These are phyloP conservation scores for Euptelea pleiosperma DNA, from an alignment of 164 flowering plant species.

Conservation along the genomic window DNA sequence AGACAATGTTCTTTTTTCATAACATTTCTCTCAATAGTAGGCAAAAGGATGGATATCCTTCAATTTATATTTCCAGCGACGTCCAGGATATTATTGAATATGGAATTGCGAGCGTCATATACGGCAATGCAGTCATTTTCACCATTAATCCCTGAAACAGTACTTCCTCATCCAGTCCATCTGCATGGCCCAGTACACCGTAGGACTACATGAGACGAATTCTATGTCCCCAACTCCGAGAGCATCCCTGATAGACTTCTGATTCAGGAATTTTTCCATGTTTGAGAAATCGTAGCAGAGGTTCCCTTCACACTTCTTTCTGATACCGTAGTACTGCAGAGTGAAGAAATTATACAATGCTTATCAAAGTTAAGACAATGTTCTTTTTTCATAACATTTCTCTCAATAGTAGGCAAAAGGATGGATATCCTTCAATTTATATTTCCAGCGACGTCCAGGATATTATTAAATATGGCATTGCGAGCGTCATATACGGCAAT, in stretches of 20 bases:
- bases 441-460: too few species aligned
- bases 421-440: slow-evolving; percentile 39
- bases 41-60: slow-evolving; percentile 12
- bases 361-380: not conserved
- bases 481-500: slow-evolving; percentile 39
- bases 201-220: too few species aligned
- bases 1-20: not conserved
- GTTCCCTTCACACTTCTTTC: too few species aligned
- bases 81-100: too few species aligned
- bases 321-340: slow-evolving; percentile 70
- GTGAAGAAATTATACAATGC: not conserved
- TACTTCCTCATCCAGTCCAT: too few species aligned
- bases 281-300: too few species aligned
- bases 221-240: too few species aligned
- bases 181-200: too few species aligned
- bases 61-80: slow-evolving; percentile 47
- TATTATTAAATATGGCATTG: slow-evolving; percentile 45
- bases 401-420: too few species aligned
- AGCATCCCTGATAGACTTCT: too few species aligned
- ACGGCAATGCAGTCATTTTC: slow-evolving; percentile 39
- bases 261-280: too few species aligned
- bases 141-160: slow-evolving; percentile 34
- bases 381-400: not conserved
- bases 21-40: too few species aligned
- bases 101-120: slow-evolving; percentile 34